A percentile compares a stretch with the other conserved stretches of the same genome.
Conservation (phyloP, 257 asterid genomes). For the Solanum arcanum region DNA sequence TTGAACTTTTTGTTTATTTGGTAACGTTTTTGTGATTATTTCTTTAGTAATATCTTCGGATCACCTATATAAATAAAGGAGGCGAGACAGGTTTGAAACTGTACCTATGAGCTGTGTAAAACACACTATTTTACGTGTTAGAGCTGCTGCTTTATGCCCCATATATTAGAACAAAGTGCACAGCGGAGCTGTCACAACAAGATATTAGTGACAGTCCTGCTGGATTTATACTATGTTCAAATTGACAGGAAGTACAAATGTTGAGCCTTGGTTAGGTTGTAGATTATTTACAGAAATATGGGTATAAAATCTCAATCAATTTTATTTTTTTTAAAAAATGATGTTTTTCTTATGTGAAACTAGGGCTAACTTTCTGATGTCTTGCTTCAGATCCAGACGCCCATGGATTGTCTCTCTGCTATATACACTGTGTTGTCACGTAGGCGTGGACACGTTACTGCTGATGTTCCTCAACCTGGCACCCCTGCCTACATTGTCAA, state of each 20-base stretch:
- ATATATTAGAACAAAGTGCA: not conserved
- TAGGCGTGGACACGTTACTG: conserved; percentile 95
- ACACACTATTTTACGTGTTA: not conserved
- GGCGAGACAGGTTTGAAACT: not conserved
- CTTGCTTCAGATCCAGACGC: conserved; percentile 77
- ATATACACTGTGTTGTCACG: conserved; percentile 87
- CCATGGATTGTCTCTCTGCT: conserved; percentile 94
- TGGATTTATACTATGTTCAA: not conserved
- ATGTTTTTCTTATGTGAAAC: not conserved
- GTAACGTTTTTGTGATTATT: not conserved
- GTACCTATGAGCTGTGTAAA: not conserved
- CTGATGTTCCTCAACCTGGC: conserved; percentile 96
- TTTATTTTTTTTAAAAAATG: not conserved
- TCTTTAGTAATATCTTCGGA: not conserved
- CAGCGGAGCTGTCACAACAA: not conserved
- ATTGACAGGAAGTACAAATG: not conserved
- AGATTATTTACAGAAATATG: not conserved
- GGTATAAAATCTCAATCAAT: not conserved
- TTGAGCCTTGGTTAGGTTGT: not conserved
- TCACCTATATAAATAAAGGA: not conserved
- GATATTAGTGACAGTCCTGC: not conserved
- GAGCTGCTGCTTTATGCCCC: not conserved
- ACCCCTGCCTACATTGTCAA: conserved; percentile 93
- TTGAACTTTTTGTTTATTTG: not conserved
- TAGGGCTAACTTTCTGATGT: conserved; percentile 10